Conservation (phyloP, 371 early-diverging fungal genomes). For the Syncephalastrum monosporum region DNA sequence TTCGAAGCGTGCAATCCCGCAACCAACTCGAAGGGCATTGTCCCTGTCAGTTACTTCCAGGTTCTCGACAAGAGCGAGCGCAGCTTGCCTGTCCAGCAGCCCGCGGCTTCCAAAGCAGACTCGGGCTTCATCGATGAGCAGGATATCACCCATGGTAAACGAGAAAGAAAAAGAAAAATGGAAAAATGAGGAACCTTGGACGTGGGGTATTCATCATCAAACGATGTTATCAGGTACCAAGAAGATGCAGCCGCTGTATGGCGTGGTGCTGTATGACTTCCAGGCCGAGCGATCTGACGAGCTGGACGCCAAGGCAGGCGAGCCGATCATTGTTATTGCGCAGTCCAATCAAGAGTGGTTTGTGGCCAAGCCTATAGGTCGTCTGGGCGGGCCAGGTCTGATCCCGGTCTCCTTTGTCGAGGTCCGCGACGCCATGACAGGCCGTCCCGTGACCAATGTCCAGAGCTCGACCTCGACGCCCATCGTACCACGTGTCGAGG, state of each 20-base stretch:
- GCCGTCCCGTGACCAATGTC: conserved; percentile 56
- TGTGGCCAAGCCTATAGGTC: conserved; percentile 72
- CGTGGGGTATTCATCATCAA: too few species aligned
- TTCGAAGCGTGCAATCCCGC: conserved; percentile 87
- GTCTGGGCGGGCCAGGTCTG: conserved; percentile 71
- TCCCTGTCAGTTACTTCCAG: conserved; percentile 83
- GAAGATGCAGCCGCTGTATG: conserved; percentile 58
- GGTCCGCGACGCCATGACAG: conserved; percentile 67
- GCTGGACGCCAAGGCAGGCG: conserved; percentile 70
- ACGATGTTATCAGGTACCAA: conserved; percentile 5
- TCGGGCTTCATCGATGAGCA: conserved; percentile 25
- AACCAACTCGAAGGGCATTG: conserved; percentile 75
- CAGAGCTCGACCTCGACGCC: conserved; percentile 19
- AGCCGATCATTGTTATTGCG: conserved; percentile 77
- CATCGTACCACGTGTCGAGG: conserved; percentile 49
- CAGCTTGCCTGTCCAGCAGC: conserved; percentile 12
- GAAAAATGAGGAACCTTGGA: too few species aligned
- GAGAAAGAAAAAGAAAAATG: neutral
- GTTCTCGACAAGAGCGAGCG: conserved; percentile 59
- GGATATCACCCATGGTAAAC: conserved; percentile 19
- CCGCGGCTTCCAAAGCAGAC: conserved; percentile 14
- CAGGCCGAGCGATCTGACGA: conserved; percentile 77
- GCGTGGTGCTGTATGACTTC: conserved; percentile 77
- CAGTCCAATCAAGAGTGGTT: conserved; percentile 82
- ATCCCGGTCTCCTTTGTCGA: conserved; percentile 81